Percentiles rank a stretch among this genome's conserved stretches.
Conservation (phyloP, 2,329 filamentous ascomycete genomes). For the Pyrenophora seminiperda region DNA sequence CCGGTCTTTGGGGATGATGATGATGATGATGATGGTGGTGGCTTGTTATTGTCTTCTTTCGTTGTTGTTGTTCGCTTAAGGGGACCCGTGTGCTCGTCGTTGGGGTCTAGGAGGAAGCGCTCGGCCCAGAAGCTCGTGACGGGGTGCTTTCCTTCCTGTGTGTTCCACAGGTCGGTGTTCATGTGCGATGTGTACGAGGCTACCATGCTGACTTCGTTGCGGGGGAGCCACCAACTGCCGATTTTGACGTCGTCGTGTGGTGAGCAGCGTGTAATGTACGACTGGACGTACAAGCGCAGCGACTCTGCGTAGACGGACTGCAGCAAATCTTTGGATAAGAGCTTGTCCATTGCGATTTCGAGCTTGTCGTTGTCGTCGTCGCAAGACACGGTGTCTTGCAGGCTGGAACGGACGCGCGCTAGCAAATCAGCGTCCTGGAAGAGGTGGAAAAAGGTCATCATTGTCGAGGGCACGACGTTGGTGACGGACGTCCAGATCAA, state of each 20-base stretch:
- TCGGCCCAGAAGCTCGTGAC: constrained; percentile 46
- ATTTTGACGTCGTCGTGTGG: constrained; percentile 14
- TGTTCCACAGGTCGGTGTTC: constrained; percentile 42
- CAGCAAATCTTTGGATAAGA: constrained; percentile 25
- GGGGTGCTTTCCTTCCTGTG: constrained; percentile 27
- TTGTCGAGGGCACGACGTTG: constrained; percentile 1
- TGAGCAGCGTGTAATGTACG: constrained; percentile 13
- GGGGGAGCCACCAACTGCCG: constrained; percentile 26
- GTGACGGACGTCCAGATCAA: constrained; percentile 2
- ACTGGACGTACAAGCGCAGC: constrained; percentile 33
- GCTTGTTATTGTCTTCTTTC: no score
- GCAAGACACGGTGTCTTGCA: background rate
- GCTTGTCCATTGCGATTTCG: background rate
- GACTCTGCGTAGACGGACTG: constrained; percentile 47
- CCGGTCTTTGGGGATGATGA: no score
- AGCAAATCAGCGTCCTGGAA: background rate
- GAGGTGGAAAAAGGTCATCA: background rate
- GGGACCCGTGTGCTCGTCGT: background rate
- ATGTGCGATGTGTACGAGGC: constrained; percentile 32
- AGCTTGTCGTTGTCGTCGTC: background rate
- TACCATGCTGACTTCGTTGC: constrained; percentile 29
- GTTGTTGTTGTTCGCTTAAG: no score
- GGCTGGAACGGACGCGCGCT: background rate
- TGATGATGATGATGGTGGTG: no score
- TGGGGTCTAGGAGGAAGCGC: constrained; percentile 27